phyloP scores from a whole-genome alignment of 2,329 filamentous ascomycete genomes.

The Fusarium sambucinum region DNA sequence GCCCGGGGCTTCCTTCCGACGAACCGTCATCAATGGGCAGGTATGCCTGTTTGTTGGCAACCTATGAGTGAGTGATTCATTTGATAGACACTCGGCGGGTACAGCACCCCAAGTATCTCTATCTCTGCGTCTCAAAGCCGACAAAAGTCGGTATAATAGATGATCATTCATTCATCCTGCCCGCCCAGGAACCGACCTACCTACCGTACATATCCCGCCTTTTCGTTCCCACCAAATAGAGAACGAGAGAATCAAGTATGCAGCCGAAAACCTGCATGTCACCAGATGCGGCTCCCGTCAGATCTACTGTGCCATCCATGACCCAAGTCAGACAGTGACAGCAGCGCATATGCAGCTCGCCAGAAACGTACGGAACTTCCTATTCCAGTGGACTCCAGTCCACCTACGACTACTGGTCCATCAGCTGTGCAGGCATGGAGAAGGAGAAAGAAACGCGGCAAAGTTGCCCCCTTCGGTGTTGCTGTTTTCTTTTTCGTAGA shows the following conservation, averaged over 20 bases:
- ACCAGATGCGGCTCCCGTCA: conserved; percentile 34
- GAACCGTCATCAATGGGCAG: background rate
- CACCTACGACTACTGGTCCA: background rate
- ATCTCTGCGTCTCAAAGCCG: too few relatives aligned
- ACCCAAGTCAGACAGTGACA: conserved; percentile 6
- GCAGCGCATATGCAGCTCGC: conserved; percentile 30
- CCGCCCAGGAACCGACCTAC: background rate
- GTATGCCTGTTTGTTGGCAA: background rate
- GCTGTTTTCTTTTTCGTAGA: background rate
- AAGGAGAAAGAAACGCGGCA: background rate
- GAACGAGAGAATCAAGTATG: background rate
- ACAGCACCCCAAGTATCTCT: background rate
- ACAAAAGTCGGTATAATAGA: background rate
- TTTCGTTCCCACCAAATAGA: background rate
- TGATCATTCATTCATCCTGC: background rate
- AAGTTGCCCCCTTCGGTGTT: background rate
- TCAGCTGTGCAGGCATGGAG: conserved; percentile 22
- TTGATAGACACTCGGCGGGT: background rate
- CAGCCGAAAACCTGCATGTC: conserved; percentile 13
- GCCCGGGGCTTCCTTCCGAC: background rate
- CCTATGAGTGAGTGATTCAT: background rate
- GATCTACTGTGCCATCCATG: conserved; percentile 20
- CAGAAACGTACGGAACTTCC: conserved; percentile 17
- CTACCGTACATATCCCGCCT: background rate
- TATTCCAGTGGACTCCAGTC: background rate